A percentile compares a stretch with the other conserved stretches of the same genome.
Evolutionary conservation across 1,284 basidiomycete species (phyloP).

Genomic region (Coniferiporia weirii): DNA sequence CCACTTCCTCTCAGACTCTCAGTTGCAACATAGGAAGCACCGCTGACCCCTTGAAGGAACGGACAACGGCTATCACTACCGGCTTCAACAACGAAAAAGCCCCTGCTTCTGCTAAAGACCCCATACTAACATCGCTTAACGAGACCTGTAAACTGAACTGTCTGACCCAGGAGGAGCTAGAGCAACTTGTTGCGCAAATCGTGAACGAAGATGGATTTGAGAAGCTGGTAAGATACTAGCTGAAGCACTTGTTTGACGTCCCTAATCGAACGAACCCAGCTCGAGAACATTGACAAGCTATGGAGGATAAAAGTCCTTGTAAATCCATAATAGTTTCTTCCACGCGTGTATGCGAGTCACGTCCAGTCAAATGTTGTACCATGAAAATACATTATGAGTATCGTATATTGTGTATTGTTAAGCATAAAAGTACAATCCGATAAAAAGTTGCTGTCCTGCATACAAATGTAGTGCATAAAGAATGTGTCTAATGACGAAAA

Average conservation of each 20-base stretch:
- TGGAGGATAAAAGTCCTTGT: slow-evolving; percentile 13
- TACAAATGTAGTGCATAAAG: not conserved
- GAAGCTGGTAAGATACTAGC: slow-evolving; percentile 24
- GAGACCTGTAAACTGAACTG: slow-evolving; percentile 22
- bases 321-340: not conserved
- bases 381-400: not conserved
- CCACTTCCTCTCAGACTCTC: not conserved
- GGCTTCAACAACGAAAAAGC: not conserved
- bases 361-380: not conserved
- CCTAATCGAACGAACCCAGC: not conserved
- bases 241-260: not conserved
- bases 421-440: slow-evolving; percentile 5
- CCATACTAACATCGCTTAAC: slow-evolving; percentile 4
- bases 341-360: too few species aligned
- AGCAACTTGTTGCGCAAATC: slow-evolving; percentile 28
- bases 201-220: slow-evolving; percentile 31
- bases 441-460: too few species aligned
- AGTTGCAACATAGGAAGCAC: not conserved
- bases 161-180: slow-evolving; percentile 27
- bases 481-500: not conserved
- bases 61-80: not conserved
- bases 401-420: not conserved
- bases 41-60: not conserved
- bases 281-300: slow-evolving; percentile 11
- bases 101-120: not conserved